Base-by-base conservation (phyloP, 495 filamentous ascomycete genomes). In the Clohesyomyces aquaticus region DNA sequence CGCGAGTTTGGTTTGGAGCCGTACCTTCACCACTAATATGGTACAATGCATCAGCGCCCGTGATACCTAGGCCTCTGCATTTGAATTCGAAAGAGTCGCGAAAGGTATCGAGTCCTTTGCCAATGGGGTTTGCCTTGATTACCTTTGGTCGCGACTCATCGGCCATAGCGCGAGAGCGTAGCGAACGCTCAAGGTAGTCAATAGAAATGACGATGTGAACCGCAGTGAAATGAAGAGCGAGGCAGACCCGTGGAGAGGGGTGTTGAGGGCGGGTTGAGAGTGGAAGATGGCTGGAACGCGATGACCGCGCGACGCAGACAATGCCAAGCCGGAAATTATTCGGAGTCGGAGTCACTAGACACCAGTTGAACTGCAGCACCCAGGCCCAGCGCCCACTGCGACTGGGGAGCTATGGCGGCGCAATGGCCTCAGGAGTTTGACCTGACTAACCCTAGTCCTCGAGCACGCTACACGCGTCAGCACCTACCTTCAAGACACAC, bases 401-500 rank as follows among this genome's bases (percentile, higher is more conserved):
- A 48, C 55, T 25, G 41, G 4, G 55, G 55, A 22, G 55, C 41
- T n/a, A 59, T 59, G 29, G 32, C 53, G 28, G 23, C 29, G 19
- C 28, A 42, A 23, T 56, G 43, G 55, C 43, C 43, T 57, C 38
- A 43, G 23, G 29, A 29, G 55, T n/a, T 26, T 18, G 26, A 10
- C n/a, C 45, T 29, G 55, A 38, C 16, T 4, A 28, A 9, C 22
- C 55, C 23, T 42, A 59, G 29, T 59, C 38, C 42, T 19, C 43
- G 55, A 59, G 55, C 55, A 59, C 43, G 55, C 55, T 59, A 59
- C 55, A 59, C 25, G 55, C 55, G 6, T 59, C 42, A 47, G 55
- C 55, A 59, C 55, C 41, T 59, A 47, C 55, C 42, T 59, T 46
- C 38, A 59, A 28, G 55, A 59, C 12, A 19, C 41, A 29, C 55